phyloP scores from a whole-genome alignment of 768 basidiomycete genomes.

The Lepiota brunneoincarnata region DNA sequence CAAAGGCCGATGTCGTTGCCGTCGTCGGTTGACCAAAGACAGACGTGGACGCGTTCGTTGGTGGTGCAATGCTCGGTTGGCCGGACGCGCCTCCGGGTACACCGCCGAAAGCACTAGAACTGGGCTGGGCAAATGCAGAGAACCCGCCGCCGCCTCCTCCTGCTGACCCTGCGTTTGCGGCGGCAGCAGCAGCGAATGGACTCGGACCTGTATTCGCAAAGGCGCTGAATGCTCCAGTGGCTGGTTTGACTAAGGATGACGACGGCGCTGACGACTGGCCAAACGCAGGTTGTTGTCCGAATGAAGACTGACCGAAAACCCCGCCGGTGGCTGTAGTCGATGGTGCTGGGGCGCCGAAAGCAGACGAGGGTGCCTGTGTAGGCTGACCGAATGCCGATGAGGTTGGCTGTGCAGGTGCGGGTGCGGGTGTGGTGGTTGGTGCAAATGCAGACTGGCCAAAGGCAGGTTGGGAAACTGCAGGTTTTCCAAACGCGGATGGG shows the following conservation, averaged over 20 bases:
- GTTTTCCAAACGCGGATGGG: conserved; percentile 10
- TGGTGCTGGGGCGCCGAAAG: conserved; percentile 22
- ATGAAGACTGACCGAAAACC: conserved; percentile 31
- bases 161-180: conserved; percentile 9
- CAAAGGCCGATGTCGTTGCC: conserved; percentile 16
- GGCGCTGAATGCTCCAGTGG: conserved; percentile 50
- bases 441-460: conserved; percentile 32
- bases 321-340: conserved; percentile 21
- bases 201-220: conserved; percentile 30
- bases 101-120: conserved; percentile 37
- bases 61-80: conserved; percentile 11
- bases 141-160: conserved; percentile 33
- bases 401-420: conserved; percentile 4
- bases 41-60: conserved; percentile 15
- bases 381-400: conserved; percentile 37
- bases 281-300: conserved; percentile 32
- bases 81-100: conserved; percentile 16
- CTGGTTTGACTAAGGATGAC: conserved; percentile 45
- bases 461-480: conserved; percentile 26
- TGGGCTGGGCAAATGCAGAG: conserved; percentile 46
- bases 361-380: conserved; percentile 23
- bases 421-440: conserved; percentile 14
- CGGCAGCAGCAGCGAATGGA: conserved; percentile 26
- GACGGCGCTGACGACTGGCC: no score
- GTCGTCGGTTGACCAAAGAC: conserved; percentile 22